Evolutionary conservation across 225 moss, liverwort and hornwort genomes (phyloP), one percentile per base, ranked within the genome.

Genomic region (Straminergon stramineum): DNA sequence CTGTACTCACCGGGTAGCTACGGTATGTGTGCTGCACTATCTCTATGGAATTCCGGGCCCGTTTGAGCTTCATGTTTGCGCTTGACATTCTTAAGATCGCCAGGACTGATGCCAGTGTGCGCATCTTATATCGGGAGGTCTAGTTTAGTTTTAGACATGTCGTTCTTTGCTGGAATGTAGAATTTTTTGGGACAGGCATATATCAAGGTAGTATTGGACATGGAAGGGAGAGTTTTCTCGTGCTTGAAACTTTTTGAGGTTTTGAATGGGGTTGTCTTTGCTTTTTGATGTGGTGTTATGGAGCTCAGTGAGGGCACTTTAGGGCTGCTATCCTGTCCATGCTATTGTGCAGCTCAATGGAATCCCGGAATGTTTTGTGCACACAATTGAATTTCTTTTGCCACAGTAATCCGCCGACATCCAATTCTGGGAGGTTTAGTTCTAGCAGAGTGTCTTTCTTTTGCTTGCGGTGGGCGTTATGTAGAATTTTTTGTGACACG

Each of bases 1-100:
- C 84, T 91, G 30, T 90, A 90, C 74, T 70, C 91, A 26, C 86
- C 86, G 15, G 84, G 91, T 24, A 87, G 75, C 82, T 67, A 88
- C 32, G 91, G 93, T 93, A 91, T 24, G 91, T 86, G 51, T 55
- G 35, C 68, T 81, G 34, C 26, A 39, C 80, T 60, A 16, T 13
- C 27, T 66, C 37, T n/a, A 67, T 20, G 51, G 27, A 55, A 86
- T 27, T 17, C 31, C 11, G 48, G 37, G 45, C n/a, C 31, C 22
- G 84, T 63, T 84, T 79, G 60, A 79, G 35, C 22, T 43, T 24
- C 53, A 22, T 63, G 35, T 55, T 56, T 68, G 45, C 26, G 39
- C 39, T 75, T 63, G 55, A 63, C 27, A 55, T n/a, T 58, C 69
- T 13, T 41, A 11, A 43, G 34, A 68, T 78, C 43, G 11, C 32